These are phyloP conservation scores for Monosporozyma servazzii DNA, from an alignment of 805 yeast genomes.

Conservation along the genomic window DNA sequence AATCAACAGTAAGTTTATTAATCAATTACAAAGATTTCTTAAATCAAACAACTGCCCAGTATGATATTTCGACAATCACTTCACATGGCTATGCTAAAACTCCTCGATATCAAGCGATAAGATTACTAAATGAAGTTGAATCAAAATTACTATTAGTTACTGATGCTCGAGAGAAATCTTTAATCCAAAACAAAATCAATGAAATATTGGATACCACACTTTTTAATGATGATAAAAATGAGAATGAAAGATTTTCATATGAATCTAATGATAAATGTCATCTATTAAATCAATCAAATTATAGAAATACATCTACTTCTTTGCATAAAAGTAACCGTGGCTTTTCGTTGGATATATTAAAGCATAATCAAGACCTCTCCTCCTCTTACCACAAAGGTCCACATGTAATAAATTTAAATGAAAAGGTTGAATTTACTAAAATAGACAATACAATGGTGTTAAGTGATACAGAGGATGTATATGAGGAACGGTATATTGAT, in stretches of 20 bases:
- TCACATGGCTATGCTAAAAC: background rate
- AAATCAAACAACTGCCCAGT: background rate
- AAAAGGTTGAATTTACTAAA: constrained; percentile 3
- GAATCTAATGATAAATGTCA: background rate
- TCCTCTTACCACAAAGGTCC: background rate
- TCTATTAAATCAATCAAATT: background rate
- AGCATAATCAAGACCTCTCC: background rate
- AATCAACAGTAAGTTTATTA: background rate
- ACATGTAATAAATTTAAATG: constrained; percentile 1
- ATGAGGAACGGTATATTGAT: background rate
- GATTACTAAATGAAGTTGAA: background rate
- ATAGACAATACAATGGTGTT: constrained; percentile 1
- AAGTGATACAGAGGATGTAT: background rate
- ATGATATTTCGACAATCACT: background rate
- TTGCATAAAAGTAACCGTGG: constrained; percentile 9
- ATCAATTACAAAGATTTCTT: background rate
- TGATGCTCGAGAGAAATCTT: background rate
- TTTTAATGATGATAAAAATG: background rate
- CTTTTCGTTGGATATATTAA: constrained; percentile 17
- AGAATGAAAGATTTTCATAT: background rate
- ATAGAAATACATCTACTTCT: background rate
- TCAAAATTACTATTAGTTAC: background rate
- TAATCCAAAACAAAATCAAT: background rate
- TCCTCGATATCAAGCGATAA: background rate
- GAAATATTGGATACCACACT: background rate